Evolutionary conservation across 2,329 filamentous ascomycete species (phyloP), one percentile per base, ranked within the genome.

Genomic region (Talaromyces funiculosus): DNA sequence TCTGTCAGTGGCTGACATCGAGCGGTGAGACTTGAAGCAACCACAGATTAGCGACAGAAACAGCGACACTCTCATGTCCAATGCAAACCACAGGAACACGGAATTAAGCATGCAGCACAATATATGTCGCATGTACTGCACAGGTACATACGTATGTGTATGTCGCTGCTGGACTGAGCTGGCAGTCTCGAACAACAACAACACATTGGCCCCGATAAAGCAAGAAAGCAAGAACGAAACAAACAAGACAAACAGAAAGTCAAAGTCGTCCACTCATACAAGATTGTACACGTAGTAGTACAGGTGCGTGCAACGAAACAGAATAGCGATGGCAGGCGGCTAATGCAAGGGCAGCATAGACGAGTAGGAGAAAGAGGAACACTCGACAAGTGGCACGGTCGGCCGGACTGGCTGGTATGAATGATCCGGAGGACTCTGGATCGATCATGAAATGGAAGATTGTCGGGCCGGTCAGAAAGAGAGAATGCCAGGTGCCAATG

Each of bases 251-350:
- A 53, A 53, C 43, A 58, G 45, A 53, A 38, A 40, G 33, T 38
- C 43, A 59, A 58, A 53, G 24, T 51, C 56, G n/a, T 51, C 56
- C 43, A 59, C 45, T 59, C 56, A 59, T 59, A 59, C 57, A 59
- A 59, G 45, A 51, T 51, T 59, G 57, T 53, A 59, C 57, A 59
- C 57, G 57, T 59, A 59, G 47, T 59, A 59, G 45, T 53, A 59
- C 57, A 59, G n/a, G 22, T 51, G 37, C 47, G 47, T 22, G 45
- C 47, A 42, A 31, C 40, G 26, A 59, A 43, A 53, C 7, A 59
- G 57, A 57, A 31, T 40, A 38, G 22, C 22, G 24, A 53, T 22
- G 43, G 16, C 31, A 40, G 33, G 24, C 57, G 47, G 57, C 45
- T 59, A 53, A 59, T 59, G 57, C 57, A 59, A 59, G 57, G 57